These are phyloP conservation scores for Asterophora lycoperdoides DNA, from an alignment of 768 basidiomycete genomes.

Conservation along the genomic window DNA sequence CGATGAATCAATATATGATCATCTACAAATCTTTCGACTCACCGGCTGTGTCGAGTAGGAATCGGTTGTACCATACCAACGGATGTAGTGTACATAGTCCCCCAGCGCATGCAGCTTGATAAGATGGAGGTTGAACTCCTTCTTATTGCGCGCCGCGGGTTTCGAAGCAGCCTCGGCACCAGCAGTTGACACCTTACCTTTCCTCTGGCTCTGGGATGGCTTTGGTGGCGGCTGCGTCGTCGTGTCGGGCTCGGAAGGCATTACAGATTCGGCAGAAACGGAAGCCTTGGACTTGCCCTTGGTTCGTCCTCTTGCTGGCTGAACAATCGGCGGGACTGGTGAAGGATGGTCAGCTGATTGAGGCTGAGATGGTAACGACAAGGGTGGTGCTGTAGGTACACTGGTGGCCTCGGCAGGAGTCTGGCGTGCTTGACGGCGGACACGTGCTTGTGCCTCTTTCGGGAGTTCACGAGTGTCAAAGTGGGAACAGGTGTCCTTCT, in stretches of 20 bases:
- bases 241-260: too few species aligned
- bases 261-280: too few species aligned
- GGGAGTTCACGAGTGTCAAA: constrained; percentile 11
- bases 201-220: too few species aligned
- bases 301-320: too few species aligned
- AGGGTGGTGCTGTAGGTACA: too few species aligned
- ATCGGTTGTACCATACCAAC: constrained; percentile 26
- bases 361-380: too few species aligned
- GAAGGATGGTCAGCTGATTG: too few species aligned
- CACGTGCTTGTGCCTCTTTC: constrained; percentile 6
- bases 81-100: constrained; percentile 22
- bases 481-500: constrained; percentile 2
- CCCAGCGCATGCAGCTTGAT: constrained; percentile 30
- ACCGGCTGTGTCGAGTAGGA: constrained; percentile 31
- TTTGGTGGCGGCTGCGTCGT: too few species aligned
- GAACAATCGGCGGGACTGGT: too few species aligned
- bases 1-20: too few species aligned
- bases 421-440: constrained; percentile 1
- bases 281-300: too few species aligned
- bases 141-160: neutral
- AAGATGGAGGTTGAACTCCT: constrained; percentile 15
- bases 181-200: neutral
- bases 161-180: neutral
- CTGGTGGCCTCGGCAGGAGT: neutral
- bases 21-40: too few species aligned